Conservation (phyloP, 148 eudicot species). For the Rheum nobile region DNA sequence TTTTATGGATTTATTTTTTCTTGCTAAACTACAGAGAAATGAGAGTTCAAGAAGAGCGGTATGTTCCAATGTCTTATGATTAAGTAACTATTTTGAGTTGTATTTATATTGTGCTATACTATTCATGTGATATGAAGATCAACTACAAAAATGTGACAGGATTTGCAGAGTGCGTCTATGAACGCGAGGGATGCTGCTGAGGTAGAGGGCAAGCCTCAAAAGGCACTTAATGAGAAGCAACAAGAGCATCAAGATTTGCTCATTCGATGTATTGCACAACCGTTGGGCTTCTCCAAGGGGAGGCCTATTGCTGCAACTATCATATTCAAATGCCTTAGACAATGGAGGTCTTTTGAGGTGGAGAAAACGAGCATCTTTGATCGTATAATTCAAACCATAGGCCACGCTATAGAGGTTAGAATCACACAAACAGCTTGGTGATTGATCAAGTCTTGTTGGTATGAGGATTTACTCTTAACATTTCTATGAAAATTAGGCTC, state of each 20-base stretch:
- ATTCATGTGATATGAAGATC: background rate
- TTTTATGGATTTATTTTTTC: background rate
- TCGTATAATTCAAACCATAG: slow-evolving; percentile 69
- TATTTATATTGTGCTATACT: background rate
- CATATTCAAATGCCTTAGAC: slow-evolving; percentile 83
- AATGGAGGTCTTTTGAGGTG: slow-evolving; percentile 89
- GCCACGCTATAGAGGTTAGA: slow-evolving; percentile 75
- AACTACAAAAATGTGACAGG: slow-evolving; percentile 26
- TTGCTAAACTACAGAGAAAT: slow-evolving; percentile 40
- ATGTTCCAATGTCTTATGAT: slow-evolving; percentile 4
- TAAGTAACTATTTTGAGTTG: background rate
- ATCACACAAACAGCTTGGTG: background rate
- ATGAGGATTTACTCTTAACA: background rate
- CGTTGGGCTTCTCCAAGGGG: slow-evolving; percentile 66
- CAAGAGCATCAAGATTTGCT: slow-evolving; percentile 91
- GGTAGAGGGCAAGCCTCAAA: slow-evolving; percentile 71
- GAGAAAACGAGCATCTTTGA: slow-evolving; percentile 86
- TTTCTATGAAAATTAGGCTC: slow-evolving; percentile 30
- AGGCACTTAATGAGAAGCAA: slow-evolving; percentile 78
- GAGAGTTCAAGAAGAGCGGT: slow-evolving; percentile 47
- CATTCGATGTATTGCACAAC: slow-evolving; percentile 77
- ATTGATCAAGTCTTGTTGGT: background rate
- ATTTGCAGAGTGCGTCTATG: slow-evolving; percentile 48
- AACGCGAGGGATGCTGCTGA: slow-evolving; percentile 48
- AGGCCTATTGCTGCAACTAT: slow-evolving; percentile 87